Percentiles rank a stretch among this genome's conserved stretches.
Evolutionary conservation across 129 eudicot genomes (phyloP).

Genomic region (Arctium minus): DNA sequence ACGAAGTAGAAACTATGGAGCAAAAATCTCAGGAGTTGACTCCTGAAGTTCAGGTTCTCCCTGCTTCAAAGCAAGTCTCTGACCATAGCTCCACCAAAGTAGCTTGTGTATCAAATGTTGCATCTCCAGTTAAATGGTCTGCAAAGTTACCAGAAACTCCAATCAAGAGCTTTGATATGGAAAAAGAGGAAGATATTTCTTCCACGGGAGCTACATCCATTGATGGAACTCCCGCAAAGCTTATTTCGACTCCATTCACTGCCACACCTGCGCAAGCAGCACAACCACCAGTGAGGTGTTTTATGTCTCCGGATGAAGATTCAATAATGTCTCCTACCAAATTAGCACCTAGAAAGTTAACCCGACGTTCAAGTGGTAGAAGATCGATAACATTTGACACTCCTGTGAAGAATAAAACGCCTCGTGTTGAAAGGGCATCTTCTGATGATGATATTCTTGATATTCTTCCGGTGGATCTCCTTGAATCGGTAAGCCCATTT

Average conservation of each 20-base stretch:
- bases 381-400: conserved; percentile 58
- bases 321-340: conserved; percentile 26
- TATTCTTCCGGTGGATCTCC: conserved; percentile 46
- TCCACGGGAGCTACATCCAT: conserved; percentile 7
- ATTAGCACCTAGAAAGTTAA: conserved; percentile 32
- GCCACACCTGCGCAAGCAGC: conserved; percentile 55
- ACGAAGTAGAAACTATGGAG: background rate
- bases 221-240: conserved; percentile 42
- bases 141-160: conserved; percentile 45
- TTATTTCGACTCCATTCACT: conserved; percentile 53
- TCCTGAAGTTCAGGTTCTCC: conserved; percentile 1
- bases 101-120: conserved; percentile 11
- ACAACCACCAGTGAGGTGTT: conserved; percentile 41
- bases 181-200: conserved; percentile 15
- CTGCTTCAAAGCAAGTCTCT: conserved; percentile 7
- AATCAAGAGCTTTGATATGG: conserved; percentile 29
- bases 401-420: conserved; percentile 34
- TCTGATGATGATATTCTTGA: conserved; percentile 42
- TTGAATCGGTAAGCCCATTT: conserved; percentile 56
- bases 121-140: conserved; percentile 14
- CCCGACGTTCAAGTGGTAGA: conserved; percentile 42
- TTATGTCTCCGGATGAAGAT: conserved; percentile 59
- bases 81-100: conserved; percentile 1
- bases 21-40: conserved; percentile 19
- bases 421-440: conserved; percentile 23